Evolutionary conservation across 495 filamentous ascomycete genomes (phyloP), one percentile per base, ranked within the genome.

Genomic region (Aspergillus affinis): DNA sequence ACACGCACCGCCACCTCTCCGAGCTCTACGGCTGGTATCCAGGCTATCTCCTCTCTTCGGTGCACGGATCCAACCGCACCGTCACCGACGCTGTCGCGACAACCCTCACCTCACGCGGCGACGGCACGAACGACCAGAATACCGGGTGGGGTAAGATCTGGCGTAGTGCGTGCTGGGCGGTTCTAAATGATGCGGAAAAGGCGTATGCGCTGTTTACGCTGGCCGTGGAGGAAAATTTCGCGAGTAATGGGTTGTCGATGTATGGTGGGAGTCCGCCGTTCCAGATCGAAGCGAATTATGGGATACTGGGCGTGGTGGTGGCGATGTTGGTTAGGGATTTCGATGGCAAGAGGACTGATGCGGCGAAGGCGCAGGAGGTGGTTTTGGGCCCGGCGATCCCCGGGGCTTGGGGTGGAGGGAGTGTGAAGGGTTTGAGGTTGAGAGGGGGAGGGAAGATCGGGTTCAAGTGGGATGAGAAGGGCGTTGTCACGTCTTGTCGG

Each of bases 201-300:
- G 78, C 82, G 1, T 73, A 82, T 55, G 75, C 69, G 49, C 75
- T 82, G 56, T 65, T 81, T 19, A 59, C 66, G 13, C 72, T 72
- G 45, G 69, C 72, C 1, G 74, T 79, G 32, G 51, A 69, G 41
- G 55, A 73, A 53, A 83, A 84, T 57, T 77, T 83, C 36, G 81
- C 75, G 1, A 68, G 57, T 2, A 84, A 81, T 54, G 76, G 77
- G 7, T 65, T 84, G 17, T 73, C 66, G 17, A 72, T 81, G 69
- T 84, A 84, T 58, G 65, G 57, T n/a, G 67, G 72, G 8, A 32
- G 63, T 7, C 59, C 60, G 41, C 75, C 78, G 6, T 83, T 82
- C 58, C 82, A 84, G 67, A 81, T 82, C 44, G 82, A 84, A 69
- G 82, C 82, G 10, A 84, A 84, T 65, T 84, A 82, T 56, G 82